These are phyloP conservation scores for Penicillium sp. DNA, from an alignment of 2,329 filamentous ascomycete genomes.

Conservation along the genomic window DNA sequence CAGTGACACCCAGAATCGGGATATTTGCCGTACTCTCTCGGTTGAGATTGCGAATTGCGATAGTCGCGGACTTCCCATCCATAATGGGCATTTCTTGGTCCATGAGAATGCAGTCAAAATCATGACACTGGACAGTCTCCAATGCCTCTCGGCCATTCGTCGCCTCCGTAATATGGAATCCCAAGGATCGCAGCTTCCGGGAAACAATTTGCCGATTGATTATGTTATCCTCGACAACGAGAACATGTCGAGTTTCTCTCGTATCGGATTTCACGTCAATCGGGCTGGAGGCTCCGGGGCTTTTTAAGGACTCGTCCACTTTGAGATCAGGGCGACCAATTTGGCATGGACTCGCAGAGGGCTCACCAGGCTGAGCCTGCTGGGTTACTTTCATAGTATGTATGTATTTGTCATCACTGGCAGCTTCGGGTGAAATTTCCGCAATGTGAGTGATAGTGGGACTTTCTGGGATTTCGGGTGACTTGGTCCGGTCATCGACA, in stretches of 20 bases:
- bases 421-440: conserved; percentile 8
- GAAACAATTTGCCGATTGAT: conserved; percentile 44
- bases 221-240: conserved; percentile 48
- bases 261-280: background rate
- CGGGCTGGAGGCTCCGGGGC: too few relatives aligned
- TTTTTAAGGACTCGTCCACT: background rate
- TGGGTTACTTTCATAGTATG: conserved; percentile 11
- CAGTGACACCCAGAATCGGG: conserved; percentile 53
- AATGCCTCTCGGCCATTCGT: conserved; percentile 46
- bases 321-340: background rate
- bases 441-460: conserved; percentile 12
- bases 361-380: background rate
- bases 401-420: conserved; percentile 2
- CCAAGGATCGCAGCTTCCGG: conserved; percentile 36
- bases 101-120: conserved; percentile 70
- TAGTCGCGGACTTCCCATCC: conserved; percentile 75
- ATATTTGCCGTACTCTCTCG: conserved; percentile 26
- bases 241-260: conserved; percentile 16
- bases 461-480: conserved; percentile 13
- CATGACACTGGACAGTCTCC: conserved; percentile 33
- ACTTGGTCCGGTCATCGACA: conserved; percentile 6
- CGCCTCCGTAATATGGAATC: conserved; percentile 36
- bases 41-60: conserved; percentile 68
- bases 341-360: too few relatives aligned
- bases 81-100: conserved; percentile 83